Base-by-base conservation (phyloP, 371 early-diverging fungal species). In the Lichtheimia ramosa region DNA sequence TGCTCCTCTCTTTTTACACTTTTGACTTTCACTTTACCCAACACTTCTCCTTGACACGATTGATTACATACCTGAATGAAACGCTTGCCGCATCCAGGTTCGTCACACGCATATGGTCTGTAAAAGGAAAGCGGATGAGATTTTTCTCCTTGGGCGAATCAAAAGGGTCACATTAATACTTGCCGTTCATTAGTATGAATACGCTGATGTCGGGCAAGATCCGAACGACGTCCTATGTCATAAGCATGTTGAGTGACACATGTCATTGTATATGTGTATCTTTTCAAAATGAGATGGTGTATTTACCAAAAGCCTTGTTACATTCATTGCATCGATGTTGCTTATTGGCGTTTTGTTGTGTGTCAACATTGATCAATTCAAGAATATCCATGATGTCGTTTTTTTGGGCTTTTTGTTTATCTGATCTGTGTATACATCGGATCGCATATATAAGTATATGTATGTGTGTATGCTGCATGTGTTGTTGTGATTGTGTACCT, bases 111-210 rank as follows among this genome's bases (percentile, higher is more conserved):
- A 68, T 84, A 90, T 10, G 90, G 89, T 43, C 63, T 61, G 28
- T 20, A 61, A 61, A 61, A 51, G 54, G 48, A 16, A 61, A 54
- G 34, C 20, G 34, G 34, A 34, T 41, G 6, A 51, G 20, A 20
- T 13, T 42, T 14, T 21, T 21, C 46, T 21, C 21, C 18, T 46
- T 21, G 46, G 21, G n/a, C 46, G 16, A 46, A 46, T 46, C 46
- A n/a, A 46, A n/a, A 46, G 21, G 21, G n/a, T 21, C 27, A n/a
- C 15, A 14, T 39, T 53, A 8, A 15, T 50, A n/a, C 16, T n/a
- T 34, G 54, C 70, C 84, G 63, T 63, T 88, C 90, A 58, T 88
- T 88, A 6, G 90, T 89, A 73, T 92, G 92, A 62, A 92, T 92
- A 40, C 92, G 83, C 14, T 74, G 78, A 71, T 91, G 92, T 55